Evolutionary conservation across 768 basidiomycete genomes (phyloP).

Genomic region (Crucibulum laeve): DNA sequence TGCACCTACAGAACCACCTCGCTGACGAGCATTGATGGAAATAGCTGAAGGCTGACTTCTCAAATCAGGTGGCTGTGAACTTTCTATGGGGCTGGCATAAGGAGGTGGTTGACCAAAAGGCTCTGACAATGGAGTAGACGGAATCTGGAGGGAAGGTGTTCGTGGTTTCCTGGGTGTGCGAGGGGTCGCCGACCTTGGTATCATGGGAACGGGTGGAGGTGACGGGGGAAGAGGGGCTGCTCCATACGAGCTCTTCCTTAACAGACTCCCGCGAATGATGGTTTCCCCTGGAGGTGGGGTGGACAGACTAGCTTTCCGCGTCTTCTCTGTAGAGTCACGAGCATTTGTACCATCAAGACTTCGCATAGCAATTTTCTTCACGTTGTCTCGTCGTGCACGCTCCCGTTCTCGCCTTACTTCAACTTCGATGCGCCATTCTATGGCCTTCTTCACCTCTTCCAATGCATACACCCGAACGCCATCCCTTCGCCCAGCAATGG

Average conservation of each 20-base stretch:
- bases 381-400: constrained; percentile 60
- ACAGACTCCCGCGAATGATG: constrained; percentile 20
- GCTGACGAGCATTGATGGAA: constrained; percentile 39
- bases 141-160: constrained; percentile 22
- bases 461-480: constrained; percentile 87
- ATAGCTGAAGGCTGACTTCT: constrained; percentile 37
- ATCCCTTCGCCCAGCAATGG: constrained; percentile 82
- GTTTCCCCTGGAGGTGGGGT: constrained; percentile 39
- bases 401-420: constrained; percentile 76
- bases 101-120: constrained; percentile 65
- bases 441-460: constrained; percentile 79
- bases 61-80: constrained; percentile 26
- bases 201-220: constrained; percentile 28
- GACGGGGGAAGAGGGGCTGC: constrained; percentile 22
- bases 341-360: constrained; percentile 25
- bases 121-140: constrained; percentile 20
- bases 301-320: constrained; percentile 43
- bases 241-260: constrained; percentile 37
- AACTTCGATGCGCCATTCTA: constrained; percentile 84
- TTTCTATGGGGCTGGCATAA: constrained; percentile 38
- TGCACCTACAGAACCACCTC: constrained; percentile 53
- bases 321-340: constrained; percentile 43
- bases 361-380: constrained; percentile 45
- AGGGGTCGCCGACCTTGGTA: constrained; percentile 40
- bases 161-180: constrained; percentile 27